Base-by-base conservation (phyloP, 257 asterid species). In the Gentiana straminea region DNA sequence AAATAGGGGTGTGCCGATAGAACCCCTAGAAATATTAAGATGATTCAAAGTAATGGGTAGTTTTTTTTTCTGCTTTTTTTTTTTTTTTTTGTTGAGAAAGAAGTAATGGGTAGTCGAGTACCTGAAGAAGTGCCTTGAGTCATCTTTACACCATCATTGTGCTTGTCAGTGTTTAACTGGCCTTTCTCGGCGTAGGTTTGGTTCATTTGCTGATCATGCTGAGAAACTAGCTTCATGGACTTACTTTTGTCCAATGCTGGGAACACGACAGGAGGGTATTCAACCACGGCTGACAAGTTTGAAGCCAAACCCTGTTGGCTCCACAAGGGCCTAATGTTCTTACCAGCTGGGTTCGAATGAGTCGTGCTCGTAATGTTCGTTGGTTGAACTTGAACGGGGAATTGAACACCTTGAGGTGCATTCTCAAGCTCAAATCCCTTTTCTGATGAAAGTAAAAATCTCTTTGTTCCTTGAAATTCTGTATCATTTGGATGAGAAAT, bases 161-260 rank as follows among this genome's bases (percentile, higher is more conserved):
- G 88, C 61, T 64, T 66, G 38, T 79, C 88, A 9, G 69, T 61
- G 65, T 72, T 80, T 45, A 64, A 45, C 2, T 70, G 59, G 66
- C 79, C 79, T 70, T 86, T 78, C 63, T 80, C 81, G 8, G 77
- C 53, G 53, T 62, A 81, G 54, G 81, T 52, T 39, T 79, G 74
- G 68, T 62, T 81, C 56, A 77, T 57, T 69, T 75, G 86, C 59
- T 82, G 94, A 63, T 24, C 24, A 63, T 75, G 79, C 71, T 79
- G 86, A 69, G 91, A 79, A 66, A 66, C 63, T 37, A 65, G 41
- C 59, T 70, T 69, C 50, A 77, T 79, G 56, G 84, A 69, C 70
- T 79, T 86, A 70, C 83, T 95, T 69, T 78, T 81, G 68, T 84
- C 95, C 49, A 84, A 57, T 39, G 79, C 67, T n/a, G 98, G 96